phyloP scores from a whole-genome alignment of 1,139 yeast species.

The Zygosaccharomyces sapae region DNA sequence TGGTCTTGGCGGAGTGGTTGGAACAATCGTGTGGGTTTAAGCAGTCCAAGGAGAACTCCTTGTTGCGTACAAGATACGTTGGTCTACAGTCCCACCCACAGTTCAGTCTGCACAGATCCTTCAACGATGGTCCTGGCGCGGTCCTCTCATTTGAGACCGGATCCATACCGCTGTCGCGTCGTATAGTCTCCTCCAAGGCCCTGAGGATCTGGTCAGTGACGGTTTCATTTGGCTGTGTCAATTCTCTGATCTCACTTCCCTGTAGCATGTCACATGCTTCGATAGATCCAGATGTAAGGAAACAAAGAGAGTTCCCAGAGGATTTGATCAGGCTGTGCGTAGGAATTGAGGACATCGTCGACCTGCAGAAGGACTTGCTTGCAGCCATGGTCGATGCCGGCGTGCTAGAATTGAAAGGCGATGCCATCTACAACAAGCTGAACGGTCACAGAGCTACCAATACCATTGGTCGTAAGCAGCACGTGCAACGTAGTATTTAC shows the following conservation, averaged over 20 bases:
- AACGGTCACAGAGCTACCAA: conserved; percentile 24
- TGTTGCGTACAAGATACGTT: conserved; percentile 69
- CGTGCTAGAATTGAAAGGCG: conserved; percentile 32
- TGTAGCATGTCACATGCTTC: conserved; percentile 97
- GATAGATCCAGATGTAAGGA: conserved; percentile 79
- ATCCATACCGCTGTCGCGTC: conserved; percentile 58
- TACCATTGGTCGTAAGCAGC: conserved; percentile 18
- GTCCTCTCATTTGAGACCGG: conserved; percentile 89
- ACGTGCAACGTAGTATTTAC: conserved; percentile 18
- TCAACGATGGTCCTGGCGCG: conserved; percentile 84
- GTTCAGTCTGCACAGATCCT: conserved; percentile 68
- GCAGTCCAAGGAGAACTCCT: conserved; percentile 11
- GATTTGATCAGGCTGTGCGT: conserved; percentile 84
- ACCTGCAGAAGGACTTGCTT: conserved; percentile 67
- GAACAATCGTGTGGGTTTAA: conserved; percentile 53
- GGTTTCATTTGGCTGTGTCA: conserved; percentile 92
- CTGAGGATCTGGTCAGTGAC: conserved; percentile 76
- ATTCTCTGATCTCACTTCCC: conserved; percentile 86
- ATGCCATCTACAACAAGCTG: conserved; percentile 23
- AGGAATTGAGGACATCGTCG: conserved; percentile 52
- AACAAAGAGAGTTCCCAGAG: conserved; percentile 86
- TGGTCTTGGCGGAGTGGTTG: conserved; percentile 68
- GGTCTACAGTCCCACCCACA: conserved; percentile 82
- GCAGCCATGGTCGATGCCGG: conserved; percentile 67
- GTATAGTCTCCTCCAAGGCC: conserved; percentile 63